Base-by-base conservation (phyloP, 2,329 filamentous ascomycete species). In the Incumbomyces delicatus region DNA sequence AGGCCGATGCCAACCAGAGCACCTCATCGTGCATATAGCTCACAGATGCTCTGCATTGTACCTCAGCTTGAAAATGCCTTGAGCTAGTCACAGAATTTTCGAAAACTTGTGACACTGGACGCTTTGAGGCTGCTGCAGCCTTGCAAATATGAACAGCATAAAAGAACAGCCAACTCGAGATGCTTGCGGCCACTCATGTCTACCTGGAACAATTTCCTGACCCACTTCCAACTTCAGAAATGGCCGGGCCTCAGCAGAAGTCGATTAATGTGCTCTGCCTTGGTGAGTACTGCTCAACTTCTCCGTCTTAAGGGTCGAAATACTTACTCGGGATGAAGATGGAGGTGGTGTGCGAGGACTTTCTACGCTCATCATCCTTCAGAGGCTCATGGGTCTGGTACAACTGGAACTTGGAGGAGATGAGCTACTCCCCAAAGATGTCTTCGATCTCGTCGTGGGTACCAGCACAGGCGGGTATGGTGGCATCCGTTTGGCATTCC, bases 381-480 rank as follows among this genome's bases (percentile, higher is more conserved):
- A 41, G 16, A 20, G 8, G 13, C 13, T 41, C 8, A 41, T 41
- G 39, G 10, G 16, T 10, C 20, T 22, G 11, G 35, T 37, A 8
- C 11, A 37, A 8, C 34, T 46, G 14, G 46, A 48, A 29, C 6
- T 18, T 20, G 22, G 36, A 30, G 31, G 40, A 49, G 10, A 20
- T 22, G 33, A 29, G 18, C 37, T 46, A 8, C 14, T 30, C 22
- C 52, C 52, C 10, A 51, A 48, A 31, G 41, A 53, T n/a, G 42
- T 50, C 3, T 55, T 55, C 37, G 53, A 53, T 18, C 48, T 52
- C 31, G 51, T 55, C 12, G 53, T 47, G 10, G 53, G 51, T 10
- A 51, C 53, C 6, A 55, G 51, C 40, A 53, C 51, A 20, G 53
- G 51, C 22, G 53, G 63, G 35, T 37, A 37, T 10, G 35, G 11